Percentiles rank a stretch among this genome's conserved stretches.
Evolutionary conservation across 305 asterid genomes (phyloP).

Genomic region (Ilex paraguariensis): DNA sequence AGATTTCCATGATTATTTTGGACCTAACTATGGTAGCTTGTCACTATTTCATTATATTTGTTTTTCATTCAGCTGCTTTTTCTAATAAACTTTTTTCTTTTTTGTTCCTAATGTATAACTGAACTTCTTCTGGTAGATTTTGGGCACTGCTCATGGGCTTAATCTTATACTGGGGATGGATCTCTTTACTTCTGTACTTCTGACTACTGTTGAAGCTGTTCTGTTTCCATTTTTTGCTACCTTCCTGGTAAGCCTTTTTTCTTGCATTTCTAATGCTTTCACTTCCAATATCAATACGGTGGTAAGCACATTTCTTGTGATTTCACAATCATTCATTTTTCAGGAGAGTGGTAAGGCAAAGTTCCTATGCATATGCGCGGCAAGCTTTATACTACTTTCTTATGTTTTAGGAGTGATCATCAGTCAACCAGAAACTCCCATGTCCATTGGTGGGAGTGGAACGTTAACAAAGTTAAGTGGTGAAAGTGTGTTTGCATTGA

Average conservation of each 20-base stretch:
- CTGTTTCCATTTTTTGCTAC: conserved; percentile 64
- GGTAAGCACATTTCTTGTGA: background rate
- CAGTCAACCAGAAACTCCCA: conserved; percentile 59
- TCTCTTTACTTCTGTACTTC: conserved; percentile 63
- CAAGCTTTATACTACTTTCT: conserved; percentile 46
- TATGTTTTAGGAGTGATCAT: conserved; percentile 63
- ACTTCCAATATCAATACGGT: background rate
- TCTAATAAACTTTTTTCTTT: no score
- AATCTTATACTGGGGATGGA: conserved; percentile 73
- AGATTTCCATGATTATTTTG: conserved; percentile 67
- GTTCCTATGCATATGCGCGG: conserved; percentile 48
- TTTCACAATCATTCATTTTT: background rate
- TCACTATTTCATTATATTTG: conserved; percentile 12
- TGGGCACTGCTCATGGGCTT: conserved; percentile 94
- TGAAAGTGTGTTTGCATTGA: conserved; percentile 77
- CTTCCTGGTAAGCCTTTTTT: conserved; percentile 50
- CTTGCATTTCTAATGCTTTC: conserved; percentile 1
- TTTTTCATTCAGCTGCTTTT: background rate
- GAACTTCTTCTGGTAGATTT: conserved; percentile 44
- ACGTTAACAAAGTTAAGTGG: conserved; percentile 61
- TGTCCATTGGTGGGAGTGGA: conserved; percentile 61
- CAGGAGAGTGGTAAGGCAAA: conserved; percentile 72
- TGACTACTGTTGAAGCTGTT: conserved; percentile 67
- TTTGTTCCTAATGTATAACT: no score
- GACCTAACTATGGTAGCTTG: conserved; percentile 82